Percentiles rank a stretch among this genome's conserved stretches.
Evolutionary conservation across 1,284 basidiomycete species (phyloP).

Genomic region (Trichosporon asahii): DNA sequence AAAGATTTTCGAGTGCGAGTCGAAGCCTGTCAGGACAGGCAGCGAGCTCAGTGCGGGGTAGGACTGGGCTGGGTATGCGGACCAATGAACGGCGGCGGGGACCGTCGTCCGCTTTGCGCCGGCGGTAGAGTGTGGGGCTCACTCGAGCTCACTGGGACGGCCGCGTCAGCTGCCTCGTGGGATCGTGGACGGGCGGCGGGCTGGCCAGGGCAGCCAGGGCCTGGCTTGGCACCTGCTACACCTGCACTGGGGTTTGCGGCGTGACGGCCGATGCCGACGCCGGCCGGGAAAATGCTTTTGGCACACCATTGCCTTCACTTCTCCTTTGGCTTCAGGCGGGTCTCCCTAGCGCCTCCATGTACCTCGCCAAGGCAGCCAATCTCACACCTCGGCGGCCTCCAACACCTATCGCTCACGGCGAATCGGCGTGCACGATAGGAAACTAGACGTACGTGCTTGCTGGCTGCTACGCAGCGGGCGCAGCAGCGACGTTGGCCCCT

Average conservation of each 20-base stretch:
- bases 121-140: slow-evolving; percentile 1
- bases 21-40: too few relatives aligned
- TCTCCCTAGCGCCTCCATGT: not conserved
- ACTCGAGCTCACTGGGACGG: not conserved
- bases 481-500: not conserved
- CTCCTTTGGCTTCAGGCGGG: not conserved
- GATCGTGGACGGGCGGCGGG: too few relatives aligned
- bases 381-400: not conserved
- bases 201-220: not conserved
- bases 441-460: not conserved
- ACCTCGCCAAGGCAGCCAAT: not conserved
- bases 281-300: not conserved
- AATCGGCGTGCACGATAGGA: not conserved
- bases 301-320: not conserved
- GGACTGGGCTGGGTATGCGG: not conserved
- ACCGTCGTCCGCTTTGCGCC: not conserved
- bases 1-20: not conserved
- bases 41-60: not conserved
- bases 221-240: not conserved
- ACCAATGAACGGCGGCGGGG: not conserved
- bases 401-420: not conserved
- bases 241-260: not conserved
- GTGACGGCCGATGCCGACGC: slow-evolving; percentile 1
- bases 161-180: not conserved
- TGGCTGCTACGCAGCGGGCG: not conserved